Evolutionary conservation across 2,329 filamentous ascomycete species (phyloP).

Genomic region (Pseudocercospora vitis): DNA sequence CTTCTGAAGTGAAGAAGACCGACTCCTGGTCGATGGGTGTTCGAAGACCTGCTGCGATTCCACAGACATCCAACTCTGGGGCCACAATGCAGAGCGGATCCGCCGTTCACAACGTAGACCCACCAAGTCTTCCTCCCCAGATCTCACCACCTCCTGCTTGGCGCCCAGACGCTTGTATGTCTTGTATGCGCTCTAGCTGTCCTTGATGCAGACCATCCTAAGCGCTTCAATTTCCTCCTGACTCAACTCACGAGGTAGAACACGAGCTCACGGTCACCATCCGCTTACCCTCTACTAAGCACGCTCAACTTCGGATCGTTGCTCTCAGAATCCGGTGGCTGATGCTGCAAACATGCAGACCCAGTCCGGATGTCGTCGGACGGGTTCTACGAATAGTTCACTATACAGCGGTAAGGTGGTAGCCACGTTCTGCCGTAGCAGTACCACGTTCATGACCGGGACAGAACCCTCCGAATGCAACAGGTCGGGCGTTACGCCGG

Average conservation of each 20-base stretch:
- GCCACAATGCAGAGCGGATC: not conserved
- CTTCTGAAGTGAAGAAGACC: too few species aligned
- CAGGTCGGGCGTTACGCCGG: too few species aligned
- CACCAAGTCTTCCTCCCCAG: not conserved
- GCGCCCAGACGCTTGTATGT: not conserved
- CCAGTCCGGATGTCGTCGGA: not conserved
- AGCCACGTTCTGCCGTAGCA: not conserved
- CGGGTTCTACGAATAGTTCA: not conserved
- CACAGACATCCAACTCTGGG: too few species aligned
- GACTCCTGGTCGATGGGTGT: too few species aligned
- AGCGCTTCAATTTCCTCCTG: not conserved
- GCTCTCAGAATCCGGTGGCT: not conserved
- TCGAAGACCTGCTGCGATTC: too few species aligned
- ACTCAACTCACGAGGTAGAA: not conserved
- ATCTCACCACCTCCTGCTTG: not conserved
- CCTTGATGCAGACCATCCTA: not conserved
- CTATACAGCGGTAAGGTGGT: not conserved
- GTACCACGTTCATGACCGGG: too few species aligned
- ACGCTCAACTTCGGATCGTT: not conserved
- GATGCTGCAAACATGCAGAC: not conserved
- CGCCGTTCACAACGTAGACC: not conserved
- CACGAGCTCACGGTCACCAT: not conserved
- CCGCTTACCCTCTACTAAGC: not conserved
- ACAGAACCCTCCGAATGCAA: too few species aligned
- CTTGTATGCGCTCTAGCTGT: not conserved